Conservation (phyloP, 2,329 filamentous ascomycete species). For the Corynespora cassiicola region DNA sequence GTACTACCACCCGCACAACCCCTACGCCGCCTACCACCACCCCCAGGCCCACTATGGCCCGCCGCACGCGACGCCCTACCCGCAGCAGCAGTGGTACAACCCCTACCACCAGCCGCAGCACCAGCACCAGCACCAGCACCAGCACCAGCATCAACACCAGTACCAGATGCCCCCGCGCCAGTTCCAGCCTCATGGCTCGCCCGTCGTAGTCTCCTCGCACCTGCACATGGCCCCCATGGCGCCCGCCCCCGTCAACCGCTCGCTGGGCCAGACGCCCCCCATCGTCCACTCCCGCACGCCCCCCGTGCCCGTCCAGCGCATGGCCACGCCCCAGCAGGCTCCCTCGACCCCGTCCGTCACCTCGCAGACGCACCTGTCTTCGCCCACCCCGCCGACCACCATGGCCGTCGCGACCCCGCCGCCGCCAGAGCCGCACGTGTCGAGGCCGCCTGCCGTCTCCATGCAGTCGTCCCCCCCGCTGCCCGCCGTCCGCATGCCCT, state of each 20-base stretch:
- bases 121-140: constrained; percentile 47
- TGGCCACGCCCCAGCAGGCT: constrained; percentile 34
- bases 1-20: constrained; percentile 43
- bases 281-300: constrained; percentile 45
- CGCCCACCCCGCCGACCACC: constrained; percentile 39
- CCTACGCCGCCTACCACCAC: constrained; percentile 45
- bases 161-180: constrained; percentile 48
- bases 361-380: constrained; percentile 39
- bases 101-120: constrained; percentile 48
- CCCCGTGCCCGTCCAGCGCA: constrained; percentile 36
- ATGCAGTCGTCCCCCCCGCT: constrained; percentile 20
- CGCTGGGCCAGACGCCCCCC: constrained; percentile 44
- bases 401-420: constrained; percentile 38
- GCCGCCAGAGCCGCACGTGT: constrained; percentile 24
- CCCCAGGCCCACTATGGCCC: constrained; percentile 49
- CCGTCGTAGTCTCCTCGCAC: constrained; percentile 55
- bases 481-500: constrained; percentile 49
- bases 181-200: constrained; percentile 48
- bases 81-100: constrained; percentile 46
- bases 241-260: constrained; percentile 47
- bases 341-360: constrained; percentile 45
- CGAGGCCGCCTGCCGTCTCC: constrained; percentile 5
- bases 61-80: constrained; percentile 45
- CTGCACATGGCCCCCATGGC: constrained; percentile 57
- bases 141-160: constrained; percentile 46